Evolutionary conservation across 345 rosid species (phyloP), one percentile per base, ranked within the genome.

Genomic region (Eucalyptus albens): DNA sequence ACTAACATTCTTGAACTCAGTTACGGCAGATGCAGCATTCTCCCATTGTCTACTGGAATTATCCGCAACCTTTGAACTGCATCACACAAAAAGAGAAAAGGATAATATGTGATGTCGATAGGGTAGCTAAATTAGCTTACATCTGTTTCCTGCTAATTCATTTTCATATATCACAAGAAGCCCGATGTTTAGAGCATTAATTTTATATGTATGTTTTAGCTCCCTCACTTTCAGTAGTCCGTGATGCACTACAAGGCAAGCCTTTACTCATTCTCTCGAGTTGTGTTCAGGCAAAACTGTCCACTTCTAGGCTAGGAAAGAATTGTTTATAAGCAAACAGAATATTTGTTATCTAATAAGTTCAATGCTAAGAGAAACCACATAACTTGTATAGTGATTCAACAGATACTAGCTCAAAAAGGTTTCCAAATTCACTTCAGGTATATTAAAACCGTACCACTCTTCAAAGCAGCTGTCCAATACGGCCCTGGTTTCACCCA

Each of bases 381-480:
- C 16, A 6, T 37, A 40, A 19, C 6, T 77, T 40, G 47, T 77
- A 19, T 21, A 19, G 85, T 40, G 47, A 40, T 77, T 40, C 85
- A 77, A 40, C 85, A 40, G 85, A 77, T 77, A 40, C 15, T 65
- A 15, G 33, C 31, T 47, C 51, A 44, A 47, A 44, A 31, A 27
- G 31, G 53, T 47, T 45, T 51, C n/a, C 40, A 33, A 31, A 51
- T 42, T 11, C 21, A 37, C 49, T 31, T n/a, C 45, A 15, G 22
- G 88, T 65, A 40, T 40, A 77, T 40, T 77, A 56, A 77, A 49
- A 12, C 88, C 90, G 44, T 93, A 97, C 99, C 98, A 95, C 83
- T 96, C 95, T 45, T 94, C 93, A 86, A 96, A 93, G 91, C 90
- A 89, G 91, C 89, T 92, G 87, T 94, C 96, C 93, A 94, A 94